A percentile compares a stretch with the other conserved stretches of the same genome.
Evolutionary conservation across 345 rosid species (phyloP).

Genomic region (Gossypium herbaceum): DNA sequence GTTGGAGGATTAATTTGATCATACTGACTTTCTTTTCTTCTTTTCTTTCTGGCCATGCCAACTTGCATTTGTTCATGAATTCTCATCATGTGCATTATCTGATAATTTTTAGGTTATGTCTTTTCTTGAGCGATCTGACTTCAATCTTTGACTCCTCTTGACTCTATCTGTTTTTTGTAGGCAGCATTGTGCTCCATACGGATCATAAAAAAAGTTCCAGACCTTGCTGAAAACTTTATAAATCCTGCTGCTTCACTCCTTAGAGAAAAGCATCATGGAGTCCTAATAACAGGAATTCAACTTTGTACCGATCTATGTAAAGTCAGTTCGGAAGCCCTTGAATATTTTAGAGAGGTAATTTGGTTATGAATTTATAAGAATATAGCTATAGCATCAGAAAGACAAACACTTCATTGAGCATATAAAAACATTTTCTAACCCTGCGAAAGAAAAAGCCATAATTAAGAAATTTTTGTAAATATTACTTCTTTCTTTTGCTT

Average conservation of each 20-base stretch:
- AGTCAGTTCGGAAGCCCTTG: slow-evolving; percentile 83
- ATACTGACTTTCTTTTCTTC: not conserved
- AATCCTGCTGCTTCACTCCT: slow-evolving; percentile 83
- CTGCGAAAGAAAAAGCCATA: not conserved
- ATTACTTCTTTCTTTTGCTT: not conserved
- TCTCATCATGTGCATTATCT: not conserved
- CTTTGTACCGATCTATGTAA: slow-evolving; percentile 90
- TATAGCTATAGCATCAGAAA: slow-evolving; percentile 9
- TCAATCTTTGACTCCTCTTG: slow-evolving; percentile 18
- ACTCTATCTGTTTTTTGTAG: slow-evolving; percentile 39
- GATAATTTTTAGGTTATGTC: slow-evolving; percentile 4
- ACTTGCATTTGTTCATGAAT: not conserved
- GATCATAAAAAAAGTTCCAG: slow-evolving; percentile 95
- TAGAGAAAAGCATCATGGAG: slow-evolving; percentile 99
- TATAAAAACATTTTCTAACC: not conserved
- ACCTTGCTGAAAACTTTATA: slow-evolving; percentile 94
- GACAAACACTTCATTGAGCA: not conserved
- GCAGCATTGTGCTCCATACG: slow-evolving; percentile 96
- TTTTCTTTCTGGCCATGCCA: not conserved
- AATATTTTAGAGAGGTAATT: slow-evolving; percentile 80
- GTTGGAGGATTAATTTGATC: not conserved
- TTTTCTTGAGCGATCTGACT: not conserved
- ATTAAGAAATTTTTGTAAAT: not conserved
- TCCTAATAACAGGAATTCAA: slow-evolving; percentile 89
- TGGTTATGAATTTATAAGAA: slow-evolving; percentile 12